Percentiles rank a stretch among this genome's conserved stretches.
Evolutionary conservation across 2,329 filamentous ascomycete species (phyloP).

Genomic region (Magnaporthiopsis incrustans): DNA sequence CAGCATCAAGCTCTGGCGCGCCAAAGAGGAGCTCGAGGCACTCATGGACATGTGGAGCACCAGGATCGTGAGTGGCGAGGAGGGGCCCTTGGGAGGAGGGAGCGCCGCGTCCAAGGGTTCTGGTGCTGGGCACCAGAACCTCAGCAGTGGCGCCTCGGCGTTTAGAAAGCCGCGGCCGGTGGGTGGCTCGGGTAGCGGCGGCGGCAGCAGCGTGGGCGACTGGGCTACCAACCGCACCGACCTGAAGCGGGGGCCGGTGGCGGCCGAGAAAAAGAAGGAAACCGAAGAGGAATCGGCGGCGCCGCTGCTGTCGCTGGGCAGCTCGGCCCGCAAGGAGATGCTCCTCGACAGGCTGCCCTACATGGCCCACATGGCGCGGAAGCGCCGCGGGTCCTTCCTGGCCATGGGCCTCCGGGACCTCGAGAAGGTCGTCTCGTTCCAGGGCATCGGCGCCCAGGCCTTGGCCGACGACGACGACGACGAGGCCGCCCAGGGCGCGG

Average conservation of each 20-base stretch:
- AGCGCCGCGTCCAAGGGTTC: neutral
- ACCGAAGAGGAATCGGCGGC: conserved; percentile 15
- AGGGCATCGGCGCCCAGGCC: conserved; percentile 37
- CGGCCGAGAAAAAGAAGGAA: conserved; percentile 8
- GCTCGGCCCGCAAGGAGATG: conserved; percentile 62
- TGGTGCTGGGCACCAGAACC: conserved; percentile 17
- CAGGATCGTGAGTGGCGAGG: conserved; percentile 50
- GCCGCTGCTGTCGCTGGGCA: conserved; percentile 49
- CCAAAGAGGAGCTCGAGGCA: conserved; percentile 72
- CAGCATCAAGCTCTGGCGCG: conserved; percentile 74
- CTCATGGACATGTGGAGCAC: conserved; percentile 63
- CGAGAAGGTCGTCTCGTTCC: conserved; percentile 61
- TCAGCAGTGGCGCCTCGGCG: conserved; percentile 38
- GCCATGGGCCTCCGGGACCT: conserved; percentile 46
- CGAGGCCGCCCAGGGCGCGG: conserved; percentile 36
- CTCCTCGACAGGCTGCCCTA: conserved; percentile 84
- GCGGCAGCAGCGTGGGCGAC: conserved; percentile 13
- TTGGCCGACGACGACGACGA: conserved; percentile 26
- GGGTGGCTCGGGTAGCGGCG: neutral
- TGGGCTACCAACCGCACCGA: conserved; percentile 12
- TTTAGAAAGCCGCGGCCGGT: conserved; percentile 36
- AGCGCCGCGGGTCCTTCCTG: conserved; percentile 26
- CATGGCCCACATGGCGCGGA: conserved; percentile 57
- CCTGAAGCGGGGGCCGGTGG: conserved; percentile 14
- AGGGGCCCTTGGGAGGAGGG: conserved; percentile 32